These are phyloP conservation scores for Letharia columbiana DNA, from an alignment of 495 filamentous ascomycete genomes.

Conservation along the genomic window DNA sequence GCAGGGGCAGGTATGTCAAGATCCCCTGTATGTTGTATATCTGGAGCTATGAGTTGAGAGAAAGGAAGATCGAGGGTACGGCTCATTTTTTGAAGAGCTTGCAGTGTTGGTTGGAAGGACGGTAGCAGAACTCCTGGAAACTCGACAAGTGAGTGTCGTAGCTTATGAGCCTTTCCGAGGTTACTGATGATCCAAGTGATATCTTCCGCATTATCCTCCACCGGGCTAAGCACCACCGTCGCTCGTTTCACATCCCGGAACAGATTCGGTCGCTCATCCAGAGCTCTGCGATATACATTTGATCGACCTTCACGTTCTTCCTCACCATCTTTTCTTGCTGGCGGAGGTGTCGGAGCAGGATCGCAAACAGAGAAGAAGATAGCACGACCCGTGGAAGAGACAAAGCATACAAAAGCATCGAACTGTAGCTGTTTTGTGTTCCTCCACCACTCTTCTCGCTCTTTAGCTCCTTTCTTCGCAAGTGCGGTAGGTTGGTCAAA, in stretches of 20 bases:
- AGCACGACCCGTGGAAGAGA: constrained; percentile 36
- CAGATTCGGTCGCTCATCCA: constrained; percentile 24
- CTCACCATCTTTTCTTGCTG: constrained; percentile 8
- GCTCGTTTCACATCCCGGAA: constrained; percentile 27
- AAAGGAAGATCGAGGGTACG: constrained; percentile 48
- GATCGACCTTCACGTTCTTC: constrained; percentile 19
- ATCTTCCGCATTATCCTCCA: constrained; percentile 27
- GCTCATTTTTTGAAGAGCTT: constrained; percentile 54
- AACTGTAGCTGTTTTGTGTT: constrained; percentile 45
- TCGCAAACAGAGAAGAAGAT: constrained; percentile 49
- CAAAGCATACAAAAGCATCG: constrained; percentile 52
- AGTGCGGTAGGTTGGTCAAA: constrained; percentile 48
- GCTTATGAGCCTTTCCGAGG: constrained; percentile 20
- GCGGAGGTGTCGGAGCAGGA: constrained; percentile 14
- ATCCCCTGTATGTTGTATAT: constrained; percentile 7
- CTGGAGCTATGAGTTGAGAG: constrained; percentile 46
- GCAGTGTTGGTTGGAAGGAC: constrained; percentile 58
- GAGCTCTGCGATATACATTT: constrained; percentile 18
- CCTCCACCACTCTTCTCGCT: constrained; percentile 53
- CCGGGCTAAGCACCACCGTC: constrained; percentile 25
- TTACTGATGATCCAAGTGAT: constrained; percentile 26
- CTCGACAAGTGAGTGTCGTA: constrained; percentile 46
- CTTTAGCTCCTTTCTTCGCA: constrained; percentile 22
- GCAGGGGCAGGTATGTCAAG: constrained; percentile 39
- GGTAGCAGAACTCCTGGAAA: constrained; percentile 62